These are phyloP conservation scores for Myxozyma geophila DNA, from an alignment of 805 yeast genomes.

Conservation along the genomic window DNA sequence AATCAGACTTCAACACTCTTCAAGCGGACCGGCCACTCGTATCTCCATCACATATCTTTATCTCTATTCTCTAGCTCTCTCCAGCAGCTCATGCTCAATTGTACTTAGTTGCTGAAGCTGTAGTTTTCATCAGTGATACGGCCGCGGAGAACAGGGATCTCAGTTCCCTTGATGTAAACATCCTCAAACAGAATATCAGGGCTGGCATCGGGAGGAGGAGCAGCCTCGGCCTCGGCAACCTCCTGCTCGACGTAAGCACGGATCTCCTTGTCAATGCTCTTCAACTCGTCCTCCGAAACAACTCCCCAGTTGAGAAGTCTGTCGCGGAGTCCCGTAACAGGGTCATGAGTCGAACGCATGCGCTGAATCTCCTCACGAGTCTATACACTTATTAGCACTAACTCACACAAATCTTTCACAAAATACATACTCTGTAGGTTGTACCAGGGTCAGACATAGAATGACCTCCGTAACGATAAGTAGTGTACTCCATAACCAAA, in stretches of 20 bases:
- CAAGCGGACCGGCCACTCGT: constrained; percentile 33
- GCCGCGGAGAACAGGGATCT: constrained; percentile 91
- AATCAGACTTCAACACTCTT: background rate
- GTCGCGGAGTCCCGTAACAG: constrained; percentile 93
- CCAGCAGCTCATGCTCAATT: background rate
- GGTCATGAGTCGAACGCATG: constrained; percentile 98
- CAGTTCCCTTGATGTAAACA: constrained; percentile 93
- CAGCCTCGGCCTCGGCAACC: constrained; percentile 88
- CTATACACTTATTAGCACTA: background rate
- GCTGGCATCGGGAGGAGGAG: constrained; percentile 94
- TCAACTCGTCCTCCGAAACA: constrained; percentile 93
- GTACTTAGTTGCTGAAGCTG: constrained; percentile 56
- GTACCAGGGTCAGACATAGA: constrained; percentile 99
- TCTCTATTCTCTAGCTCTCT: background rate
- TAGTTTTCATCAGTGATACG: constrained; percentile 95
- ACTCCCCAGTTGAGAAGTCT: constrained; percentile 79
- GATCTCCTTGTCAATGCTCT: constrained; percentile 92
- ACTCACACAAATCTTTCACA: background rate
- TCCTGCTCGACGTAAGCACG: constrained; percentile 95
- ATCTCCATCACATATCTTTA: no score
- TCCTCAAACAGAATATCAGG: constrained; percentile 95
- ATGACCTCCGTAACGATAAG: constrained; percentile 99
- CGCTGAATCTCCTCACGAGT: constrained; percentile 99
- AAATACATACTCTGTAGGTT: constrained; percentile 71
- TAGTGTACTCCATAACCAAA: constrained; percentile 92